Conservation (phyloP, 805 yeast genomes). For the Pichia sporocuriosa region DNA sequence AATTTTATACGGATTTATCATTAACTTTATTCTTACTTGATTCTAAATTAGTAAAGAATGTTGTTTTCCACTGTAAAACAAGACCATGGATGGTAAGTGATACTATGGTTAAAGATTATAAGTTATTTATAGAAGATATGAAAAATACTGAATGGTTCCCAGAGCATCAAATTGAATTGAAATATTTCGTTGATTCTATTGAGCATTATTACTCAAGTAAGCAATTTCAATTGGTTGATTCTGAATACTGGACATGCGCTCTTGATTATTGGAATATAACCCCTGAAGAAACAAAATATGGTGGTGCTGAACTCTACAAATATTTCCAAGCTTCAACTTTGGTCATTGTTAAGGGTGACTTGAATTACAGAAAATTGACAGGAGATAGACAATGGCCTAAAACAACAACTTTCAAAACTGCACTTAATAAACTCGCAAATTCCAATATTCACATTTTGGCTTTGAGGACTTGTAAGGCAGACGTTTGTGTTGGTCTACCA, state of each 20-base stretch:
- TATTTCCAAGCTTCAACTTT: constrained; percentile 59
- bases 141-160: constrained; percentile 45
- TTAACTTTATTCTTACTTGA: constrained; percentile 64
- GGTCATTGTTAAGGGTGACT: constrained; percentile 87
- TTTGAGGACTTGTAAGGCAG: constrained; percentile 93
- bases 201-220: constrained; percentile 40
- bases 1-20: constrained; percentile 78
- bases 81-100: constrained; percentile 98
- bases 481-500: constrained; percentile 81
- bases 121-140: constrained; percentile 50
- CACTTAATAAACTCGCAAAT: constrained; percentile 61
- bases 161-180: constrained; percentile 38
- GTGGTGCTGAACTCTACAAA: constrained; percentile 55
- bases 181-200: constrained; percentile 41
- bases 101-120: constrained; percentile 79
- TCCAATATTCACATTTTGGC: constrained; percentile 63
- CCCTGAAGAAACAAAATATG: constrained; percentile 42
- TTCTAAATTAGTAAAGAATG: constrained; percentile 51
- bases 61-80: constrained; percentile 80
- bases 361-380: constrained; percentile 89
- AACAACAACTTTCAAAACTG: constrained; percentile 63
- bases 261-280: constrained; percentile 67
- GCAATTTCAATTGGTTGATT: constrained; percentile 43
- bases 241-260: constrained; percentile 83
- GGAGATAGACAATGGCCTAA: constrained; percentile 88